Conservation (phyloP, 768 basidiomycete species). For the Zangia roseola region DNA sequence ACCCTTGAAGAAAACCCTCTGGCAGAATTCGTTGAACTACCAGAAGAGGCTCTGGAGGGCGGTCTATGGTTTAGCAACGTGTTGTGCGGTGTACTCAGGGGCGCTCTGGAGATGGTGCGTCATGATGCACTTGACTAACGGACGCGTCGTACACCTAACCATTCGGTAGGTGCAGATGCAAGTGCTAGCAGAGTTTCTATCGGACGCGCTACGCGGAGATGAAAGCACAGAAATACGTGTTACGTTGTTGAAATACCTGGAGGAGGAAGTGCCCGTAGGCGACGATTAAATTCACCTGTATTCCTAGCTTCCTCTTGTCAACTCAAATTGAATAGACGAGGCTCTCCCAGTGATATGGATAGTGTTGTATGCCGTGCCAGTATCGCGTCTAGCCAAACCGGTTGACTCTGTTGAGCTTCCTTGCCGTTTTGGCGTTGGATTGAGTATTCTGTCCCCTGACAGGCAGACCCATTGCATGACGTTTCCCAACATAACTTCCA, state of each 20-base stretch:
- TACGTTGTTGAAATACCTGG: constrained; percentile 84
- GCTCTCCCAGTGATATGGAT: constrained; percentile 3
- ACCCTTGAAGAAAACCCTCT: constrained; percentile 95
- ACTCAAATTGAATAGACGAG: background rate
- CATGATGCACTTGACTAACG: background rate
- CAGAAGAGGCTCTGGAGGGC: constrained; percentile 88
- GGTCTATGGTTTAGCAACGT: constrained; percentile 98
- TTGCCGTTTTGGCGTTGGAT: constrained; percentile 88
- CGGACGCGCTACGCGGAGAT: constrained; percentile 89
- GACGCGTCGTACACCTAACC: constrained; percentile 13
- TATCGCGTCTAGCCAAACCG: constrained; percentile 42
- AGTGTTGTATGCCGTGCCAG: constrained; percentile 12
- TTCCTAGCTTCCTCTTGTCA: constrained; percentile 13
- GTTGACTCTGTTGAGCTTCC: constrained; percentile 84
- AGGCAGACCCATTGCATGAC: constrained; percentile 91
- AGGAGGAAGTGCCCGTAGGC: constrained; percentile 93
- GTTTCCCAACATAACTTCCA: constrained; percentile 88
- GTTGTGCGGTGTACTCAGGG: constrained; percentile 89
- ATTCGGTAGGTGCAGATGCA: constrained; percentile 86
- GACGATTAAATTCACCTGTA: constrained; percentile 64
- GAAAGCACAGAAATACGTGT: constrained; percentile 94
- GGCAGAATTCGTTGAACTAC: constrained; percentile 95
- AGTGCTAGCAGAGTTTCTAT: constrained; percentile 84
- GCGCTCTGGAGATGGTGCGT: constrained; percentile 93
- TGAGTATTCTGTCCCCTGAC: constrained; percentile 94